Evolutionary conservation across 2,329 filamentous ascomycete genomes (phyloP), one percentile per base, ranked within the genome.

Genomic region (Ceratocystiopsis brevicomis): DNA sequence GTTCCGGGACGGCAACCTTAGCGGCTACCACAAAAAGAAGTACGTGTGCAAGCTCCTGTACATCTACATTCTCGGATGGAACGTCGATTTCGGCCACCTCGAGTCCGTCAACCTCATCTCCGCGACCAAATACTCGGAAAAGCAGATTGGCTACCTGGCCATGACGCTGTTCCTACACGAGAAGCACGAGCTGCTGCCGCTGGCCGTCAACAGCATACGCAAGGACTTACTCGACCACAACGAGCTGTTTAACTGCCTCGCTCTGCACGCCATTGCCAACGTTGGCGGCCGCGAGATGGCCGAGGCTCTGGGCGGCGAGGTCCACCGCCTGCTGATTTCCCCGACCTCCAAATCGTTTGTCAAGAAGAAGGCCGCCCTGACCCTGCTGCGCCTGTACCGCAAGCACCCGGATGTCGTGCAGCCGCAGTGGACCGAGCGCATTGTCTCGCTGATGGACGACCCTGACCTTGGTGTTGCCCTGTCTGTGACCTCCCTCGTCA

Each of bases 11-110:
- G 87, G 86, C 50, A 90, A 73, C 57, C 67, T 98, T 46, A 94
- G 81, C 58, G 92, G 90, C 51, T 98, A 98, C 59, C 86, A 95
- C 68, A 95, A 92, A 70, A 98, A 98, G 73, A 98, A 98, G 81
- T 98, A 98, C 59, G 90, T 98, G 52, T 98, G 90, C 83, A 98
- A 98, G 77, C 76, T 98, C 52, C 70, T 98, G 48, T 98, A 98
- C 61, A 96, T 98, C 56, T 98, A 98, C 62, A 98, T 98, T 47
- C 74, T 98, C 51, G 90, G 90, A 40, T 98, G 90, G 81, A 88
- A 98, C 59, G 88, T 98, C 63, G 92, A 96, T 61, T 98, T 98
- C 61, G 90, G 90, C 44, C 90, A 98, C 59, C 76, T 98, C 52
- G 90, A 98, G 65, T 92, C 92, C 33, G 88, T 98, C 57, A 96